Conservation (phyloP, 345 rosid genomes). For the Syzygium oleosum region DNA sequence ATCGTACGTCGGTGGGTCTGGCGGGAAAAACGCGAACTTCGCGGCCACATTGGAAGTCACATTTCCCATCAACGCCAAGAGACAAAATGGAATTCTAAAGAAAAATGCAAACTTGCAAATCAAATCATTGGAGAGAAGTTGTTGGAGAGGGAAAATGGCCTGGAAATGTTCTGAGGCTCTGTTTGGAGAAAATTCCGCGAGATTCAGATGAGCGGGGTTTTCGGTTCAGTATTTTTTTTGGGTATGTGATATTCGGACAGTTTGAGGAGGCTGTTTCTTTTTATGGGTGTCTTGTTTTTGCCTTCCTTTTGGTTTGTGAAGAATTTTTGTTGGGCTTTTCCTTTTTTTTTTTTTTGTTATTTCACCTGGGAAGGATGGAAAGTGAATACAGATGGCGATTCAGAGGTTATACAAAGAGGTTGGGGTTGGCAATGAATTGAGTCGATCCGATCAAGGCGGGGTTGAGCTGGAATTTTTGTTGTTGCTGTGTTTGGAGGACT, state of each 20-base stretch:
- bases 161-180: neutral
- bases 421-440: slow-evolving; percentile 3
- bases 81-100: neutral
- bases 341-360: too few relatives aligned
- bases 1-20: slow-evolving; percentile 88
- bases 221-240: neutral
- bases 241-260: neutral
- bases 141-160: neutral
- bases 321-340: neutral
- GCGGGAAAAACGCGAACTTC: slow-evolving; percentile 96
- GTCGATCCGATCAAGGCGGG: slow-evolving; percentile 53
- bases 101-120: neutral
- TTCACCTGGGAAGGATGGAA: slow-evolving; percentile 13
- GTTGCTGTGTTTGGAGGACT: neutral
- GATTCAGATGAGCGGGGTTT: neutral
- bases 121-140: neutral
- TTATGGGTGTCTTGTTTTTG: neutral
- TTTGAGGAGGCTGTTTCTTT: neutral
- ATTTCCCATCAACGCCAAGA: slow-evolving; percentile 52
- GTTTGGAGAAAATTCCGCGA: neutral
- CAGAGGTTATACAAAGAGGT: neutral
- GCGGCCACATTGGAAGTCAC: slow-evolving; percentile 94
- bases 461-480: slow-evolving; percentile 3
- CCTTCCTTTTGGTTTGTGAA: neutral
- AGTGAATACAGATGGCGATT: neutral